These are phyloP conservation scores for Pinus albicaulis DNA, from an alignment of 75 land plant genomes.

Conservation along the genomic window DNA sequence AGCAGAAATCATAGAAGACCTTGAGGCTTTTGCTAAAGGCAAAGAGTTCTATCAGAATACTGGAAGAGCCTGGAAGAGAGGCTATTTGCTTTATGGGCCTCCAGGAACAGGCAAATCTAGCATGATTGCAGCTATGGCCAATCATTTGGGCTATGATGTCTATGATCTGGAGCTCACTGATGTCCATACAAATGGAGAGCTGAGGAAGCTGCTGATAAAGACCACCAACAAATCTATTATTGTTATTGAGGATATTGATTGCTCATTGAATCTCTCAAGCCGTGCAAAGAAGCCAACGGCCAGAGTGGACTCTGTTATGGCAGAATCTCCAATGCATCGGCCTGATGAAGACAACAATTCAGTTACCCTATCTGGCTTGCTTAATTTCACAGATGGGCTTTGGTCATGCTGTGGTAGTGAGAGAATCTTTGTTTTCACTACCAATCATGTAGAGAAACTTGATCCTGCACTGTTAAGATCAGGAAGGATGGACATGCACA, in stretches of 20 bases:
- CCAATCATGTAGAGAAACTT: slow-evolving; percentile 86
- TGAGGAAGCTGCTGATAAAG: slow-evolving; percentile 76
- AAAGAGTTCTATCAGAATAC: slow-evolving; percentile 64
- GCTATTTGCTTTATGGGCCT: slow-evolving; percentile 85
- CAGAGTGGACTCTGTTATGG: neutral
- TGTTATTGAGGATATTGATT: slow-evolving; percentile 90
- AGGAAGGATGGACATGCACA: slow-evolving; percentile 95
- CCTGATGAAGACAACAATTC: slow-evolving; percentile 26
- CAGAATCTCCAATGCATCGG: neutral
- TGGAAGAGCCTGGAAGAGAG: slow-evolving; percentile 90
- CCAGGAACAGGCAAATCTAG: slow-evolving; percentile 95
- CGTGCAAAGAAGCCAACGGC: slow-evolving; percentile 13
- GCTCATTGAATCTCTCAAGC: slow-evolving; percentile 50
- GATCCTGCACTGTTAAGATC: slow-evolving; percentile 79
- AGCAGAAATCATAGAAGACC: slow-evolving; percentile 62
- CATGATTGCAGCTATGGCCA: slow-evolving; percentile 97
- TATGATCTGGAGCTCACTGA: slow-evolving; percentile 89
- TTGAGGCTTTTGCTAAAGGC: slow-evolving; percentile 62
- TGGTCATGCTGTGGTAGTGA: slow-evolving; percentile 96
- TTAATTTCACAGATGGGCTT: slow-evolving; percentile 85
- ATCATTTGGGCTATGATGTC: slow-evolving; percentile 70
- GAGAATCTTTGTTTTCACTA: slow-evolving; percentile 86
- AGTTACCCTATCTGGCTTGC: slow-evolving; percentile 74
- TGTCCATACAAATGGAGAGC: slow-evolving; percentile 75
- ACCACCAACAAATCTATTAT: slow-evolving; percentile 81